Evolutionary conservation across 1,139 yeast genomes (phyloP), one percentile per base, ranked within the genome.

Genomic region (Hemisphaericaspora xylanilytica): DNA sequence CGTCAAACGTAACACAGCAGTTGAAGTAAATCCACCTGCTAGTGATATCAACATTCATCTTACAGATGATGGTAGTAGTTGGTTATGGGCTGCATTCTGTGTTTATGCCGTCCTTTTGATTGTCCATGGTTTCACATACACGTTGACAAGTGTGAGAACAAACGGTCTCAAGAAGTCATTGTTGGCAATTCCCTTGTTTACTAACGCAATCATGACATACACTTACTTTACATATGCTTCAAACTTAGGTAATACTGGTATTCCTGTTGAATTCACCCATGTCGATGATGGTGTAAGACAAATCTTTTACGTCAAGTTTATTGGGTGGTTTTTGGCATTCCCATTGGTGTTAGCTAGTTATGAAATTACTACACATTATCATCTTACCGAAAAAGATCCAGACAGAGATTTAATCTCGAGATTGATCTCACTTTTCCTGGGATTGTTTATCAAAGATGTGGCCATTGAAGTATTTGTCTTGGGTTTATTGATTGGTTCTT

Each of bases 81-180:
- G 86, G 86, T 67, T 78, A 47, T 81, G 87, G 87, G 75, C 88
- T 1, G 84, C 68, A 14, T 80, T 82, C 51, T 57, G 78, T 2
- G 45, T 67, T 10, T 77, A 80, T 53, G 69, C 70, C 11, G 40
- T 72, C 3, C 55, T 72, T 8, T 57, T 80, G 11, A 39, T 80
- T 17, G 51, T 58, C 32, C 73, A 75, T 51, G 67, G 67, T 9
- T 58, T 55, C 21, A 48, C 69, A 28, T 70, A 70, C 44, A 63
- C 65, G 36, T 59, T 63, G 33, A 64, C 73, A 34, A 67, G 65
- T 37, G 54, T 66, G 16, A 55, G 58, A 41, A 68, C 59, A 39
- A 49, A 54, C 31, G 56, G 61, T 2, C 45, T 66, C 36, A 67
- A 60, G 49, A 71, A 74, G 46, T 56, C 69, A 36, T 67, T 75